phyloP scores from a whole-genome alignment of 1,139 yeast species.

The Geotrichum candidum region DNA sequence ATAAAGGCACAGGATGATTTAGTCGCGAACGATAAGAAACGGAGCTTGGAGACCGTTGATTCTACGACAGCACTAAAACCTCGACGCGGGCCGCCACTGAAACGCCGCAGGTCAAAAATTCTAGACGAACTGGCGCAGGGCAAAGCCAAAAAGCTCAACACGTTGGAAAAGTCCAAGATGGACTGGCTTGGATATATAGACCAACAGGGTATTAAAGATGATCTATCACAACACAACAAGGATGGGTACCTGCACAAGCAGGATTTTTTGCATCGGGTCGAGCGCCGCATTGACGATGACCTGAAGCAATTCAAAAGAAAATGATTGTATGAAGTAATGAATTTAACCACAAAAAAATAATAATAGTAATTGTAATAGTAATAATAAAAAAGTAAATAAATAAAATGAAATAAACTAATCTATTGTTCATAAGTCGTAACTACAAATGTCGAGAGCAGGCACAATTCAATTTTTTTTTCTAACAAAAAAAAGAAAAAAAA shows the following conservation, averaged over 20 bases:
- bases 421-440: not conserved
- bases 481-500: not conserved
- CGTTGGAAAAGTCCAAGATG: constrained; percentile 83
- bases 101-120: constrained; percentile 65
- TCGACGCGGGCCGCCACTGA: constrained; percentile 40
- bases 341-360: not conserved
- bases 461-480: too few relatives aligned
- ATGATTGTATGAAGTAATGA: not conserved
- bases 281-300: constrained; percentile 56
- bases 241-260: constrained; percentile 88
- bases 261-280: constrained; percentile 77
- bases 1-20: not conserved
- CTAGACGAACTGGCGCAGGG: constrained; percentile 60
- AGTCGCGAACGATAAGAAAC: not conserved
- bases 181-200: constrained; percentile 98
- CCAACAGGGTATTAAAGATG: constrained; percentile 75
- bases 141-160: constrained; percentile 68
- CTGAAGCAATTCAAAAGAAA: constrained; percentile 53
- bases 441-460: not conserved
- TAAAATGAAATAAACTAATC: not conserved
- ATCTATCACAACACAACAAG: constrained; percentile 64
- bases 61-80: constrained; percentile 36
- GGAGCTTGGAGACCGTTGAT: constrained; percentile 9
- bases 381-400: too few relatives aligned
- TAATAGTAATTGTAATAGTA: too few relatives aligned